Evolutionary conservation across 345 rosid species (phyloP).

Genomic region (Boechera divaricarpa): DNA sequence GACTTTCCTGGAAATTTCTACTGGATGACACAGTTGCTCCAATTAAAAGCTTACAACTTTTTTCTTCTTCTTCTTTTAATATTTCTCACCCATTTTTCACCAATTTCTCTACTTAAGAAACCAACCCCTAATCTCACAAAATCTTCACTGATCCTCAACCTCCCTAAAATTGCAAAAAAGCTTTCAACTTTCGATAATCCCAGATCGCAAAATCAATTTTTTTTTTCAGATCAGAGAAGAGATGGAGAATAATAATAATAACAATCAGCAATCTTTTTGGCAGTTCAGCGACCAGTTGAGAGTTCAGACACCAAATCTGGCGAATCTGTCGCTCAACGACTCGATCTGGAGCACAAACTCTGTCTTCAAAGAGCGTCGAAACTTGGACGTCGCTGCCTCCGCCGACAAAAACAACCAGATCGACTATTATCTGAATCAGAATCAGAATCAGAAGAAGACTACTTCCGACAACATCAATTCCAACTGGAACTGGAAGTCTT

Average conservation of each 20-base stretch:
- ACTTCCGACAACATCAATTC: constrained; percentile 31
- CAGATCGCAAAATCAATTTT: constrained; percentile 23
- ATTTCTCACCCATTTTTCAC: constrained; percentile 28
- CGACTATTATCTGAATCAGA: constrained; percentile 28
- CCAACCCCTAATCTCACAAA: neutral
- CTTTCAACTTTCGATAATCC: neutral
- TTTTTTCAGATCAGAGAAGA: neutral
- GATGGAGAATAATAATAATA: constrained; percentile 69
- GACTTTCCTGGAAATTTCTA: constrained; percentile 63
- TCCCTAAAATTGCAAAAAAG: neutral
- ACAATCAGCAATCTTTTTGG: constrained; percentile 87
- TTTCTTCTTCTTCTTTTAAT: neutral
- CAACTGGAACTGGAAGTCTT: constrained; percentile 38
- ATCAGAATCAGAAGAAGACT: constrained; percentile 42
- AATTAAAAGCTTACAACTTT: constrained; percentile 36
- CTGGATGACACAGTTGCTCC: constrained; percentile 37
- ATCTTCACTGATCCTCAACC: neutral
- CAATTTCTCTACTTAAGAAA: neutral
- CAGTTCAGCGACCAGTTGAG: constrained; percentile 98
- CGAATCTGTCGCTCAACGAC: constrained; percentile 82
- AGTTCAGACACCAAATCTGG: constrained; percentile 62
- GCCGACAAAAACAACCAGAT: constrained; percentile 35
- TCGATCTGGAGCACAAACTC: constrained; percentile 85
- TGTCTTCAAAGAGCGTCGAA: constrained; percentile 66
- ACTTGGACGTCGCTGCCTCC: constrained; percentile 67